phyloP scores from a whole-genome alignment of 805 yeast genomes.

The Cyberlindnera amylophila region DNA sequence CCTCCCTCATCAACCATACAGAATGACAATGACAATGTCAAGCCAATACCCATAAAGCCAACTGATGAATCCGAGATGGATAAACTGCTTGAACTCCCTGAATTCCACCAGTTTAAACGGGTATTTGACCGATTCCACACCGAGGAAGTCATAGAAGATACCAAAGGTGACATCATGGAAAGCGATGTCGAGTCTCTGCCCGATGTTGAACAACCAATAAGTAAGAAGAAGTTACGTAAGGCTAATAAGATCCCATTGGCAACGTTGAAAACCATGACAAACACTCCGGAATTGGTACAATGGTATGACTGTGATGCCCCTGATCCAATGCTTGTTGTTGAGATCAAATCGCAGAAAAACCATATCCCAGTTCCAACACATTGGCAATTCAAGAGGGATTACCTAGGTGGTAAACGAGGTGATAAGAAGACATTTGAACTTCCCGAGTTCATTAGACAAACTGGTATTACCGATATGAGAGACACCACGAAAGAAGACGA shows the following conservation, averaged over 20 bases:
- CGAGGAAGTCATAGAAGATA: slow-evolving; percentile 17
- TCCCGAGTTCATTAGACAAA: slow-evolving; percentile 72
- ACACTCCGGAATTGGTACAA: slow-evolving; percentile 71
- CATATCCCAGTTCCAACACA: slow-evolving; percentile 75
- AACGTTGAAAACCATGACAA: slow-evolving; percentile 55
- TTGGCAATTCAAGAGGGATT: slow-evolving; percentile 81
- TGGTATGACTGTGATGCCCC: slow-evolving; percentile 85
- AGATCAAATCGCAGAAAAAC: slow-evolving; percentile 62
- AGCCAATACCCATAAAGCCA: too few relatives aligned
- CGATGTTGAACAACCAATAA: slow-evolving; percentile 25
- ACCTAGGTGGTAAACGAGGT: slow-evolving; percentile 61
- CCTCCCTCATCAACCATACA: too few relatives aligned
- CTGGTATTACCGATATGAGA: slow-evolving; percentile 88
- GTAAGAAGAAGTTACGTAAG: slow-evolving; percentile 50
- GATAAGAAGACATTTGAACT: slow-evolving; percentile 71
- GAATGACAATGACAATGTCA: too few relatives aligned
- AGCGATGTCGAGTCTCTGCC: slow-evolving; percentile 26
- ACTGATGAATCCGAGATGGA: slow-evolving; percentile 23
- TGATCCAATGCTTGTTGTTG: slow-evolving; percentile 66
- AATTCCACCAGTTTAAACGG: slow-evolving; percentile 31
- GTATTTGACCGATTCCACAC: slow-evolving; percentile 35
- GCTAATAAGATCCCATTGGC: slow-evolving; percentile 61
- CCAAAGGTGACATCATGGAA: slow-evolving; percentile 30
- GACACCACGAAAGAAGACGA: slow-evolving; percentile 51
- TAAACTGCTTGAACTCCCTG: slow-evolving; percentile 27